Base-by-base conservation (phyloP, 2,329 filamentous ascomycete genomes). In the Aureobasidium melanogenum region DNA sequence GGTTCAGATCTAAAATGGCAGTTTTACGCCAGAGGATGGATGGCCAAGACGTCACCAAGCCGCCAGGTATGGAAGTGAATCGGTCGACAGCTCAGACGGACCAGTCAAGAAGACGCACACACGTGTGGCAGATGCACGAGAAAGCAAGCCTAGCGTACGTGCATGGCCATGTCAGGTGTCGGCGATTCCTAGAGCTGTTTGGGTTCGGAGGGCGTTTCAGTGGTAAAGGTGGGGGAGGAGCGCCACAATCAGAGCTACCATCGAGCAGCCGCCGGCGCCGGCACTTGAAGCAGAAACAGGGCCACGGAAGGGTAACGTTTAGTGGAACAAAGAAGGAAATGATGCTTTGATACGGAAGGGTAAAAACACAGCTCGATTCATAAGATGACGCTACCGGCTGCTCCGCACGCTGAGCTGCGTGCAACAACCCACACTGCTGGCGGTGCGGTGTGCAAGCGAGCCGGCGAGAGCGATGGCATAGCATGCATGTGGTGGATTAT, bases 191-290 rank as follows among this genome's bases (percentile, higher is more conserved):
- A 48, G 34, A 32, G 56, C 34, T 30, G 38, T 50, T 28, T 48
- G 22, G 17, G 24, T 50, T 57, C 41, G 19, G 17, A 41, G 32
- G 41, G 41, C 55, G 55, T 58, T 58, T 47, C 55, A 50, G 56
- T 50, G 44, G 43, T 50, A 32, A 41, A 39, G 56, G 30, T 32
- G 56, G 56, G 55, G 30, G 44, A 44, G 28, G 39, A 50, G 44
- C 56, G 56, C 56, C 56, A 59, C 56, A 41, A n/a, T 59, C 56
- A 59, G 56, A 59, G 56, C 56, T 59, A 59, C 56, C 56, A 44
- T 34, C 15, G 28, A 58, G 54, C 41, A 26, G 43, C 54, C 41
- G 54, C 30, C 41, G 41, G 19, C 14, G 32, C 54, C 56, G 56
- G 44, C 56, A 50, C 43, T 59, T 38, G 41, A 8, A 38, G 19